These are phyloP conservation scores for Malus hybrid DNA, from an alignment of 331 rosid genomes.

Conservation along the genomic window DNA sequence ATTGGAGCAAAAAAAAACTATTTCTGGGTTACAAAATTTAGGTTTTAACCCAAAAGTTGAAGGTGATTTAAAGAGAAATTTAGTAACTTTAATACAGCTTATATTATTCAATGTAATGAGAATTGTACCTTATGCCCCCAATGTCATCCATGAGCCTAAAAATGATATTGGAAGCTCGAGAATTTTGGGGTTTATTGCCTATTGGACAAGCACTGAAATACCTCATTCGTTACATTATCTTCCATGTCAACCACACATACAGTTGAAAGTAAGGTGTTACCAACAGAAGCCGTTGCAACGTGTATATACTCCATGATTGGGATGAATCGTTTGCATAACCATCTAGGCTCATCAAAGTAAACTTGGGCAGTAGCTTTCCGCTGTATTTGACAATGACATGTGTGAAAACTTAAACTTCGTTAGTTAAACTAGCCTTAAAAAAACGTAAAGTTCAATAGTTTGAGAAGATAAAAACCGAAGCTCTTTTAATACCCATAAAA, in stretches of 20 bases:
- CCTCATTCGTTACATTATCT: not conserved
- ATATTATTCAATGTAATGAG: not conserved
- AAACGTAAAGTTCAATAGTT: too few relatives aligned
- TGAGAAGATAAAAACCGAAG: too few relatives aligned
- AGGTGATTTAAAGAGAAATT: too few relatives aligned
- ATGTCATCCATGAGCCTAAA: conserved; percentile 14
- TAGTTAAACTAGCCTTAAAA: too few relatives aligned
- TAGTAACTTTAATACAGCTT: too few relatives aligned
- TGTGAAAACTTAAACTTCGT: too few relatives aligned
- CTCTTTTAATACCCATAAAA: too few relatives aligned
- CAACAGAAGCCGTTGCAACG: not conserved
- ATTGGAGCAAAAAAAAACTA: too few relatives aligned
- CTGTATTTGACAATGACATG: not conserved
- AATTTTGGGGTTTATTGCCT: conserved; percentile 7
- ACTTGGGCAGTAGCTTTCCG: conserved; percentile 3
- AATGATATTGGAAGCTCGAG: conserved; percentile 14
- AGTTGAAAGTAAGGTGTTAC: not conserved
- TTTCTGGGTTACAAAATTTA: too few relatives aligned
- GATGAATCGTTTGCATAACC: conserved; percentile 5
- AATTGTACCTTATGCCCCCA: not conserved
- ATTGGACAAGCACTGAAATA: conserved; percentile 14
- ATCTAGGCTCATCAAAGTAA: conserved; percentile 21
- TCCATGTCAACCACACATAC: conserved; percentile 17
- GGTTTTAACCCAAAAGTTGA: too few relatives aligned
- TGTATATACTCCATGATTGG: conserved; percentile 24